These are phyloP conservation scores for Prunus dulcis DNA, from an alignment of 306 rosid genomes.

Conservation along the genomic window DNA sequence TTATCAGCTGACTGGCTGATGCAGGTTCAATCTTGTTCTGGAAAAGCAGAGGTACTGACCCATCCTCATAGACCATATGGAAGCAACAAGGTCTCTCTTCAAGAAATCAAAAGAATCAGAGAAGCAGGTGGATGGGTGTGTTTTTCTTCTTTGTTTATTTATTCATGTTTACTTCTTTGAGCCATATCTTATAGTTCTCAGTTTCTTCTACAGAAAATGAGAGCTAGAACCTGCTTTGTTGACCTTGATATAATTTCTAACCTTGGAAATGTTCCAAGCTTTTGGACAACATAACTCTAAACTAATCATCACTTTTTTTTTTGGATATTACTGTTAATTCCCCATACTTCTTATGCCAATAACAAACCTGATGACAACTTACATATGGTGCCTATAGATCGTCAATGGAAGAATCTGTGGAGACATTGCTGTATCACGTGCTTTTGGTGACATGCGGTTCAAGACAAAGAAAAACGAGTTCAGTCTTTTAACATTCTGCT, in stretches of 20 bases:
- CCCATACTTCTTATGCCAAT: neutral
- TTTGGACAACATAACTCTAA: neutral
- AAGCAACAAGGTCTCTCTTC: constrained; percentile 67
- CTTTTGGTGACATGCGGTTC: constrained; percentile 91
- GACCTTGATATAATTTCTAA: neutral
- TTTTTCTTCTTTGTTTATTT: constrained; percentile 44
- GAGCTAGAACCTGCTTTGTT: neutral
- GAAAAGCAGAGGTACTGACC: constrained; percentile 74
- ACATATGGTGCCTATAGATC: constrained; percentile 48
- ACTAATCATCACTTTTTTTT: neutral
- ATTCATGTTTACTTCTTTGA: too few species aligned
- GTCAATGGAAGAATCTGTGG: constrained; percentile 92
- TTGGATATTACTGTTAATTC: neutral
- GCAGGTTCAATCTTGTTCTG: constrained; percentile 83
- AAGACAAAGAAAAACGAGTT: constrained; percentile 94
- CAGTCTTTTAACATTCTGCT: constrained; percentile 30
- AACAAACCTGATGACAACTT: constrained; percentile 20
- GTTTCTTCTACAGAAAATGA: constrained; percentile 3
- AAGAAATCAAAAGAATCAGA: constrained; percentile 92
- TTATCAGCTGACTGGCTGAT: constrained; percentile 28
- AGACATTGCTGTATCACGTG: constrained; percentile 96
- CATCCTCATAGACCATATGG: constrained; percentile 94
- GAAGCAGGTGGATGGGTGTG: constrained; percentile 99
- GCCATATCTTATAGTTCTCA: neutral
- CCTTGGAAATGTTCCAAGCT: neutral